Evolutionary conservation across 139 green algal genomes (phyloP), one percentile per base, ranked within the genome.

Genomic region (Micractinium conductrix): DNA sequence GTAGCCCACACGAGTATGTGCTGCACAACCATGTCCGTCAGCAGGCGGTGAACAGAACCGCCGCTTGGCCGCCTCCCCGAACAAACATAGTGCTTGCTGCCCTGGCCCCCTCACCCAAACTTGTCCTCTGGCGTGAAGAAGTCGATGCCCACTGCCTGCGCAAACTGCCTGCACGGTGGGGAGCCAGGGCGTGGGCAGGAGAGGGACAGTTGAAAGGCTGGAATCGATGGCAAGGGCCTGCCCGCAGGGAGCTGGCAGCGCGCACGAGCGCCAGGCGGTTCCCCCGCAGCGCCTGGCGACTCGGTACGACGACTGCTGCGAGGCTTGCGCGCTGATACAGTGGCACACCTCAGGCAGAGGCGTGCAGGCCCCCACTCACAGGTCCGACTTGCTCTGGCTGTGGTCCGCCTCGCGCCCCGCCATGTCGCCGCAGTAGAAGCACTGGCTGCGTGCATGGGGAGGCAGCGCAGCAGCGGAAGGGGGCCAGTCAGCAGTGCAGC

Each of bases 341-440:
- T n/a, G n/a, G n/a, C n/a, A n/a, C n/a, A n/a, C n/a, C n/a, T n/a
- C n/a, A n/a, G n/a, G n/a, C n/a, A n/a, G n/a, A n/a, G n/a, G n/a
- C n/a, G n/a, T n/a, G n/a, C n/a, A n/a, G 48, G 48, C 10, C 60
- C 38, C 14, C 14, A 16, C 84, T 65, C 65, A 91, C 89, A 79
- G 88, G 83, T 95, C 93, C n/a, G 70, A 91, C 83, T 89, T 85
- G 28, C n/a, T n/a, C n/a, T n/a, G n/a, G n/a, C n/a, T n/a, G n/a
- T 65, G 0, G 45, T 14, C 16, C 92, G 78, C 9, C 93, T 93
- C 2, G 92, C 92, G 78, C 9, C 93, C 93, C 2, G 92, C 93
- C 21, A 90, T 90, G 69, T 96, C 93, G 24, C 93, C 93, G 2
- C 94, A 89, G 79, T 85, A 96, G 85, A 94, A 95, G 85, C 85